Conservation (phyloP, 2,329 filamentous ascomycete species). For the Macrophomina tecta region DNA sequence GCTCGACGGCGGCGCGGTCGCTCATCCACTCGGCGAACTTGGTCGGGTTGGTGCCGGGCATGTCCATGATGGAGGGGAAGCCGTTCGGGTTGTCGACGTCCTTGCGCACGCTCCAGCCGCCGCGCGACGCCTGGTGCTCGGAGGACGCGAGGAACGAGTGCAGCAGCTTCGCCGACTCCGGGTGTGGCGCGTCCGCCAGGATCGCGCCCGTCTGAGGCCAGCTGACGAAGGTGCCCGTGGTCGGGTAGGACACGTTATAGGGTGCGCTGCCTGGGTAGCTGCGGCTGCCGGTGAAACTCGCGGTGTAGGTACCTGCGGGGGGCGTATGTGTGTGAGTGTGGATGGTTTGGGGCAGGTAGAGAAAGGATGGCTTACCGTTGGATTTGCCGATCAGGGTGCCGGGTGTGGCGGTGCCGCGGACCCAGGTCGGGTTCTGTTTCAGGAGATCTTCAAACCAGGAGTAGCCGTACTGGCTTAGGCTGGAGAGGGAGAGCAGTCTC, state of each 20-base stretch:
- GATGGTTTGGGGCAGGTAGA: too few relatives aligned
- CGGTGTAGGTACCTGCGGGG: constrained; percentile 34
- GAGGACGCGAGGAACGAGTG: constrained; percentile 54
- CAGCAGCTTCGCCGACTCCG: constrained; percentile 59
- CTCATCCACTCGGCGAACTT: constrained; percentile 52
- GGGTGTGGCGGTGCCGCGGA: constrained; percentile 58
- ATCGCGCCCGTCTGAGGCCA: constrained; percentile 60
- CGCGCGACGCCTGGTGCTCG: constrained; percentile 45
- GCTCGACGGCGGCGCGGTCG: constrained; percentile 50
- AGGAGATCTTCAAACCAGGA: constrained; percentile 57
- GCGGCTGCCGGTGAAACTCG: constrained; percentile 31
- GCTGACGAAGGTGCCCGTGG: constrained; percentile 49
- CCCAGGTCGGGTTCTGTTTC: constrained; percentile 59
- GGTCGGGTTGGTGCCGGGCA: constrained; percentile 44
- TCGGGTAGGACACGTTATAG: constrained; percentile 38
- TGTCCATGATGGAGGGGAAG: constrained; percentile 39
- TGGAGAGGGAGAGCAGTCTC: constrained; percentile 10
- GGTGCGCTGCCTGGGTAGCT: constrained; percentile 12
- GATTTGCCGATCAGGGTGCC: constrained; percentile 39
- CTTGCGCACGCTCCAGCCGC: constrained; percentile 45
- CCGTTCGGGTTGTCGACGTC: constrained; percentile 42
- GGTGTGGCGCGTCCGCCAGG: constrained; percentile 55
- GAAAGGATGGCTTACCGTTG: too few relatives aligned
- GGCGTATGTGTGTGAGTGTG: background rate
- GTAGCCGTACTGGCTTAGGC: constrained; percentile 48